These are phyloP conservation scores for Beverwykella pulmonaria DNA, from an alignment of 495 filamentous ascomycete genomes.

Conservation along the genomic window DNA sequence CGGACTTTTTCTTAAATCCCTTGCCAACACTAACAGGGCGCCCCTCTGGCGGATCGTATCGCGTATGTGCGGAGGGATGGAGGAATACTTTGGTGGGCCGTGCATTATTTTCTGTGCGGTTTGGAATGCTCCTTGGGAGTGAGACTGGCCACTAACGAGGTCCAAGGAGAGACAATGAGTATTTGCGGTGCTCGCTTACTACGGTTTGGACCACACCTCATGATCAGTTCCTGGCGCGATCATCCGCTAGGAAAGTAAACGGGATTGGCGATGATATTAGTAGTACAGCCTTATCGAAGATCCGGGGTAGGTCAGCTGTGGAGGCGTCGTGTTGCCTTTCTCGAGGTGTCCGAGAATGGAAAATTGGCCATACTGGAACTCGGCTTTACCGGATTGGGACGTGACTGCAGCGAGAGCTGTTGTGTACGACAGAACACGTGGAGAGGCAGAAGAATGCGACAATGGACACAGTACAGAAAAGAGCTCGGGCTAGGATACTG, in stretches of 20 bases:
- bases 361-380: not conserved
- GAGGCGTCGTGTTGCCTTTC: not conserved
- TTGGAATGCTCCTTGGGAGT: not conserved
- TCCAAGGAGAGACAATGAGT: not conserved
- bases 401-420: not conserved
- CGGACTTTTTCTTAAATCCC: not conserved
- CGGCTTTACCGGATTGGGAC: conserved; percentile 3
- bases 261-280: not conserved
- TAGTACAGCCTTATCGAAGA: conserved; percentile 6
- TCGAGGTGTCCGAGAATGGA: not conserved
- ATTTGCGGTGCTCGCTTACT: not conserved
- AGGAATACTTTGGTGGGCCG: not conserved
- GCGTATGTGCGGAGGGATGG: not conserved
- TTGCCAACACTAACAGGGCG: not conserved
- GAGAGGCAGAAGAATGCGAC: not conserved
- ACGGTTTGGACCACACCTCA: not conserved
- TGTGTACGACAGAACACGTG: conserved; percentile 4
- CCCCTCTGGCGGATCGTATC: not conserved
- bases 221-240: conserved; percentile 4
- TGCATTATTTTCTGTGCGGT: not conserved
- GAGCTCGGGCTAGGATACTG: not conserved
- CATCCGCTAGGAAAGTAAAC: conserved; percentile 6
- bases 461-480: not conserved
- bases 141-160: not conserved
- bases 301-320: not conserved